A percentile compares a stretch with the other conserved stretches of the same genome.
These are phyloP conservation scores for Cicer cuneatum DNA, from an alignment of 306 rosid species.

Conservation along the genomic window DNA sequence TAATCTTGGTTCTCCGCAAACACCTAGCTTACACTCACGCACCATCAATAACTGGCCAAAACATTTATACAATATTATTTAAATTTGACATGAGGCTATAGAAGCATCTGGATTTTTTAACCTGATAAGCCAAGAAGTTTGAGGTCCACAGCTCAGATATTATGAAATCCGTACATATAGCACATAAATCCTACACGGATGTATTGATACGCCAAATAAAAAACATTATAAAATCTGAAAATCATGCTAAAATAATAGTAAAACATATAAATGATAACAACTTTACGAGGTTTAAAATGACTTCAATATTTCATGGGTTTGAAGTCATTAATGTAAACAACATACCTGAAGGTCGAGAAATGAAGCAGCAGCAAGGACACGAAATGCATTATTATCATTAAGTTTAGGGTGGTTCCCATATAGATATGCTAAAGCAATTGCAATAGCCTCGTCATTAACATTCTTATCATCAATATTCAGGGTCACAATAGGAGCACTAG, in stretches of 20 bases:
- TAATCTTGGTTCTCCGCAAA: constrained; percentile 97
- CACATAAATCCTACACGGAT: constrained; percentile 85
- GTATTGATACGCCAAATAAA: constrained; percentile 16
- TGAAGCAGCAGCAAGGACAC: constrained; percentile 96
- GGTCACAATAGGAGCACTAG: constrained; percentile 75
- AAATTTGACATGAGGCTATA: constrained; percentile 44
- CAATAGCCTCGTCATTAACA: constrained; percentile 84
- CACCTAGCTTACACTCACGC: constrained; percentile 60
- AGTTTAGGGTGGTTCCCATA: constrained; percentile 97
- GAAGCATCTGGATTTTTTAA: constrained; percentile 48
- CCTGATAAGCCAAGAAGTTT: constrained; percentile 97
- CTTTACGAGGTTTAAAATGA: not conserved
- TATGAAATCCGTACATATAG: constrained; percentile 90
- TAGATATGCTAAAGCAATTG: constrained; percentile 88
- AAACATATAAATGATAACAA: not conserved
- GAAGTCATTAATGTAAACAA: constrained; percentile 33
- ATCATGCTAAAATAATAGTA: constrained; percentile 23
- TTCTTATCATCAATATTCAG: constrained; percentile 87
- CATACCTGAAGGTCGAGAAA: constrained; percentile 98
- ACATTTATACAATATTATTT: not conserved
- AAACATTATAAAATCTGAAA: constrained; percentile 6
- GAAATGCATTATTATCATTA: constrained; percentile 85
- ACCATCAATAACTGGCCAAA: constrained; percentile 36
- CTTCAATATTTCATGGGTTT: constrained; percentile 2
- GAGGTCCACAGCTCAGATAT: constrained; percentile 97